Percentiles rank a stretch among this genome's conserved stretches.
Conservation (phyloP, 306 rosid species). For the Trifolium dubium region DNA sequence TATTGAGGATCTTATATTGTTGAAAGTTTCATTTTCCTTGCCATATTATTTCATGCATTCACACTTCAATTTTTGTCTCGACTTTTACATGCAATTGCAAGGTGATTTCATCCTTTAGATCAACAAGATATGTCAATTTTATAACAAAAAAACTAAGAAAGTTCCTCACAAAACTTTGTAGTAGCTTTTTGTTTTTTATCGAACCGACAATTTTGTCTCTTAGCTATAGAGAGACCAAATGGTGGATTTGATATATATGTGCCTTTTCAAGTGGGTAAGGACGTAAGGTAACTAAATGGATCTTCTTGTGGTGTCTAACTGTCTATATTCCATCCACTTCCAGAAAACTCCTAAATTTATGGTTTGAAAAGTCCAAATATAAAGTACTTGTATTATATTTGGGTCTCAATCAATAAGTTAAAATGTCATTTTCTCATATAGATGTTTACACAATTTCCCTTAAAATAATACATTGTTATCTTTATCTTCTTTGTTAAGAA, state of each 20-base stretch:
- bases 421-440: background rate
- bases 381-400: background rate
- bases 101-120: slow-evolving; percentile 33
- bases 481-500: slow-evolving; percentile 11
- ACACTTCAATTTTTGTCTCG: slow-evolving; percentile 35
- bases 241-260: slow-evolving; percentile 17
- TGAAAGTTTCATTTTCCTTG: slow-evolving; percentile 12
- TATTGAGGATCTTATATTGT: background rate
- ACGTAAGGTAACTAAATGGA: background rate
- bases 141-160: slow-evolving; percentile 33
- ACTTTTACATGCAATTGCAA: slow-evolving; percentile 28
- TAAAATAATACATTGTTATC: background rate
- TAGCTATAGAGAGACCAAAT: slow-evolving; percentile 11
- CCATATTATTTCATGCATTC: background rate
- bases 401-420: slow-evolving; percentile 34
- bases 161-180: background rate
- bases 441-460: background rate
- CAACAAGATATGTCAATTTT: slow-evolving; percentile 31
- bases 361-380: slow-evolving; percentile 44
- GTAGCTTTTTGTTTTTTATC: slow-evolving; percentile 30
- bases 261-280: slow-evolving; percentile 10
- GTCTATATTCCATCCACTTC: slow-evolving; percentile 27
- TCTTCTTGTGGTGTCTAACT: slow-evolving; percentile 17
- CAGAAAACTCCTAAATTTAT: slow-evolving; percentile 47
- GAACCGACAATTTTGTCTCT: slow-evolving; percentile 66